These are phyloP conservation scores for Cenchrus purpureus DNA, from an alignment of 176 grass and related monocot genomes.

Conservation along the genomic window DNA sequence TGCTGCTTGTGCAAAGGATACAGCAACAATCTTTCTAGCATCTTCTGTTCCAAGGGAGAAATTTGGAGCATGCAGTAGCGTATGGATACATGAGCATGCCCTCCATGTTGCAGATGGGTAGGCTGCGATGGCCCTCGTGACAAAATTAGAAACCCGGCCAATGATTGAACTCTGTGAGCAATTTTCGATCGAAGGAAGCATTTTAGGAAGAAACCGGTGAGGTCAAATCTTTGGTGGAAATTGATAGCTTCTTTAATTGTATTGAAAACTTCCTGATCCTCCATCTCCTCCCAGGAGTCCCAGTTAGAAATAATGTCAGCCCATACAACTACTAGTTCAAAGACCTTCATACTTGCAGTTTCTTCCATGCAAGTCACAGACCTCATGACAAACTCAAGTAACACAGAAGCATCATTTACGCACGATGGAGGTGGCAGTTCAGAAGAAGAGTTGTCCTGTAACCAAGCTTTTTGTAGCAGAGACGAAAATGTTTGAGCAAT, in stretches of 20 bases:
- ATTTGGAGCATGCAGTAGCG: slow-evolving; percentile 62
- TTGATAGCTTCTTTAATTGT: slow-evolving; percentile 72
- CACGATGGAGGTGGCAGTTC: slow-evolving; percentile 65
- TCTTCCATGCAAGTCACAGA: slow-evolving; percentile 64
- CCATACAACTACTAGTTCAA: slow-evolving; percentile 73
- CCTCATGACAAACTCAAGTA: slow-evolving; percentile 73
- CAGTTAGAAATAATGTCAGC: slow-evolving; percentile 64
- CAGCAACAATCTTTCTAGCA: slow-evolving; percentile 51
- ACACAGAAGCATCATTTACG: slow-evolving; percentile 77
- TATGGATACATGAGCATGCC: slow-evolving; percentile 81
- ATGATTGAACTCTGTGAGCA: slow-evolving; percentile 59
- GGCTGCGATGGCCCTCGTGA: slow-evolving; percentile 64
- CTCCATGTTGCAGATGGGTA: slow-evolving; percentile 85
- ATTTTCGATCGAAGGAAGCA: slow-evolving; percentile 47
- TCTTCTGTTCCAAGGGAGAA: slow-evolving; percentile 49
- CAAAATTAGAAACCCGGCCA: slow-evolving; percentile 66
- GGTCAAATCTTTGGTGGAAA: slow-evolving; percentile 71
- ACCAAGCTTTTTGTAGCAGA: slow-evolving; percentile 79
- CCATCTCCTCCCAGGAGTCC: slow-evolving; percentile 89
- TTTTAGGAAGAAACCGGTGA: slow-evolving; percentile 53
- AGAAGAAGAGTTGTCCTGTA: slow-evolving; percentile 39
- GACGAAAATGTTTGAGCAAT: slow-evolving; percentile 68
- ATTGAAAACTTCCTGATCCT: slow-evolving; percentile 79
- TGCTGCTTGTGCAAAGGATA: slow-evolving; percentile 56
- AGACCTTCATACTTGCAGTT: slow-evolving; percentile 59